Percentiles rank a stretch among this genome's conserved stretches.
These are phyloP conservation scores for Plenodomus lindquistii DNA, from an alignment of 2,329 filamentous ascomycete species.

Conservation along the genomic window DNA sequence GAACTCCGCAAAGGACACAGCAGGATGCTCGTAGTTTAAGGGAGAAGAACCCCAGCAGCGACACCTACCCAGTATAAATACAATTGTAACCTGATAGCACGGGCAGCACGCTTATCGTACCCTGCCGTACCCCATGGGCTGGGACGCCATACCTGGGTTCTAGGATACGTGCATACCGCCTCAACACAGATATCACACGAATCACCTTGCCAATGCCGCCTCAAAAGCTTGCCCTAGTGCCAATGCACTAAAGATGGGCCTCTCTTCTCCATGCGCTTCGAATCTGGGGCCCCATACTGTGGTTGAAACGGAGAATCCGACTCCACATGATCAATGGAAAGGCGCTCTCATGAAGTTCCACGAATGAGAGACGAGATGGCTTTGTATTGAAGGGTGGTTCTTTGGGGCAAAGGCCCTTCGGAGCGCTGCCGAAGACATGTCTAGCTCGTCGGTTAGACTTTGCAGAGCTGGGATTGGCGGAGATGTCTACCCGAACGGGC, in stretches of 20 bases:
- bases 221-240: conserved; percentile 24
- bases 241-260: conserved; percentile 7
- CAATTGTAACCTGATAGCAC: conserved; percentile 13
- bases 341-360: conserved; percentile 25
- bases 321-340: conserved; percentile 19
- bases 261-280: conserved; percentile 5
- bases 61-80: conserved; percentile 25
- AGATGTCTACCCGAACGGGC: conserved; percentile 13
- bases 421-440: conserved; percentile 13
- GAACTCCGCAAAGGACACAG: conserved; percentile 21
- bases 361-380: conserved; percentile 23
- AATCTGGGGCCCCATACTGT: conserved; percentile 33
- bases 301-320: conserved; percentile 10
- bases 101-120: conserved; percentile 15
- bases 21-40: conserved; percentile 15
- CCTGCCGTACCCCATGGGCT: conserved; percentile 27
- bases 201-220: conserved; percentile 29
- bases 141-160: conserved; percentile 23
- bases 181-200: conserved; percentile 32
- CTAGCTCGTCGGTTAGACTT: conserved; percentile 18
- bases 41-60: conserved; percentile 8
- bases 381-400: conserved; percentile 6
- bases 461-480: conserved; percentile 21
- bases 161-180: conserved; percentile 11
- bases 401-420: conserved; percentile 9